A percentile compares a stretch with the other conserved stretches of the same genome.
phyloP scores from a whole-genome alignment of 148 eudicot species.

The Chenopodium album region DNA sequence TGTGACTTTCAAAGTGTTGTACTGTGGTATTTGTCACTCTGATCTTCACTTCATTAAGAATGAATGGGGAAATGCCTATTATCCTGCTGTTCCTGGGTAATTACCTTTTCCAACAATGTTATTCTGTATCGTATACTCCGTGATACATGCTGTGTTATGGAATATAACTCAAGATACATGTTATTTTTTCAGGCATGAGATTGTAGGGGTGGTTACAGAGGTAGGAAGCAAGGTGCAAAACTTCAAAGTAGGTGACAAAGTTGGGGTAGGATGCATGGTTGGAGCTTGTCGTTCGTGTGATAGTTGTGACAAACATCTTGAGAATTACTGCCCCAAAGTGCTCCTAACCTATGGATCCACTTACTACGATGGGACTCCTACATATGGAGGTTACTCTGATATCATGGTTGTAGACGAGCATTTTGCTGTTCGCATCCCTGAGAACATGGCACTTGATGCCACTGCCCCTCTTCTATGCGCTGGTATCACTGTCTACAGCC shows the following conservation, averaged over 20 bases:
- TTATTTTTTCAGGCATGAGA: constrained; percentile 40
- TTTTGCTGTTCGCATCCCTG: constrained; percentile 34
- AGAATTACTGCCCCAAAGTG: constrained; percentile 37
- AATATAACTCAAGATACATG: background rate
- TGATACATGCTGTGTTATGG: background rate
- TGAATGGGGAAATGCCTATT: constrained; percentile 42
- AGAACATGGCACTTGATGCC: constrained; percentile 28
- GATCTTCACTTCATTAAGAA: constrained; percentile 43
- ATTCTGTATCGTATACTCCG: no score
- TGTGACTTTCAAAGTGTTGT: constrained; percentile 40
- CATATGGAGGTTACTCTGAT: constrained; percentile 44
- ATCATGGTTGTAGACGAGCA: constrained; percentile 39
- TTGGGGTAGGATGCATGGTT: constrained; percentile 43
- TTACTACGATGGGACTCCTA: constrained; percentile 34
- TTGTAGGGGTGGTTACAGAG: constrained; percentile 42
- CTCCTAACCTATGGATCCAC: constrained; percentile 25
- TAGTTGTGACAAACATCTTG: constrained; percentile 25
- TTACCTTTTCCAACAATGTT: background rate
- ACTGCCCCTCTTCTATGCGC: constrained; percentile 58
- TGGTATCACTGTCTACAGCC: constrained; percentile 49
- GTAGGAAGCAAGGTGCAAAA: constrained; percentile 42
- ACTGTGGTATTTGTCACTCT: constrained; percentile 46
- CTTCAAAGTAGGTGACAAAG: constrained; percentile 46
- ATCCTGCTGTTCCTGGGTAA: constrained; percentile 45
- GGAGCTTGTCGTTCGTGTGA: constrained; percentile 46